Percentiles rank a stretch among this genome's conserved stretches.
phyloP scores from a whole-genome alignment of 1,284 basidiomycete genomes.

The Bondarzewia mesenterica region DNA sequence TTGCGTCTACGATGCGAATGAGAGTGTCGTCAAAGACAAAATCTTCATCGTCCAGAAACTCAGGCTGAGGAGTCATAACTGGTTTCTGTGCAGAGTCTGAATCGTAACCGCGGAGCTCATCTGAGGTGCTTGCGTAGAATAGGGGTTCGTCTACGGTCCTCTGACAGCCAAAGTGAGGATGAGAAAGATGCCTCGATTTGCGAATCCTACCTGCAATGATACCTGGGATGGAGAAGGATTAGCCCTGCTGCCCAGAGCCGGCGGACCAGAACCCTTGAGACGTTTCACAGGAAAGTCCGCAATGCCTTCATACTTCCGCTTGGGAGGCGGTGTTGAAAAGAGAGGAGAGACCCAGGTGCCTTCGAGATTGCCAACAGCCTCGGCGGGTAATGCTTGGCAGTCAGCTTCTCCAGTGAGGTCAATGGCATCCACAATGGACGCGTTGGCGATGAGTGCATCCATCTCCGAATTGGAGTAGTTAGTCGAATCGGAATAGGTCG shows the following conservation, averaged over 20 bases:
- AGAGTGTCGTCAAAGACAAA: slow-evolving; percentile 26
- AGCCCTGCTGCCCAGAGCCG: background rate
- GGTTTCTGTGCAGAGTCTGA: too few relatives aligned
- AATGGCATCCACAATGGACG: slow-evolving; percentile 12
- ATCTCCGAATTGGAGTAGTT: slow-evolving; percentile 31
- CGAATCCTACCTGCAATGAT: too few relatives aligned
- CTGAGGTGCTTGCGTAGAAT: background rate
- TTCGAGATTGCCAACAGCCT: too few relatives aligned
- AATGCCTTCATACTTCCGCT: background rate
- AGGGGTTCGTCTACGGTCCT: background rate
- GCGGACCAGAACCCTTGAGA: background rate
- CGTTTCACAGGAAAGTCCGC: background rate
- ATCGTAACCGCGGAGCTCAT: too few relatives aligned
- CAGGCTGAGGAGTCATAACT: too few relatives aligned
- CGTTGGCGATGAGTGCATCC: slow-evolving; percentile 25
- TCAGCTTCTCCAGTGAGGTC: slow-evolving; percentile 1
- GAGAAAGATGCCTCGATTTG: too few relatives aligned
- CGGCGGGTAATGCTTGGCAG: too few relatives aligned
- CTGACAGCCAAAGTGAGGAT: background rate
- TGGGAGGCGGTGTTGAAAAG: background rate
- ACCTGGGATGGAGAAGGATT: background rate
- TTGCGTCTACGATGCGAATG: slow-evolving; percentile 20
- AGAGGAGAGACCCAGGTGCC: too few relatives aligned
- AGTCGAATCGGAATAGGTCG: slow-evolving; percentile 13
- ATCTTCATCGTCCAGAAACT: slow-evolving; percentile 22